A percentile compares a stretch with the other conserved stretches of the same genome.
phyloP scores from a whole-genome alignment of 2,329 filamentous ascomycete species.

The Didymella pinodella region DNA sequence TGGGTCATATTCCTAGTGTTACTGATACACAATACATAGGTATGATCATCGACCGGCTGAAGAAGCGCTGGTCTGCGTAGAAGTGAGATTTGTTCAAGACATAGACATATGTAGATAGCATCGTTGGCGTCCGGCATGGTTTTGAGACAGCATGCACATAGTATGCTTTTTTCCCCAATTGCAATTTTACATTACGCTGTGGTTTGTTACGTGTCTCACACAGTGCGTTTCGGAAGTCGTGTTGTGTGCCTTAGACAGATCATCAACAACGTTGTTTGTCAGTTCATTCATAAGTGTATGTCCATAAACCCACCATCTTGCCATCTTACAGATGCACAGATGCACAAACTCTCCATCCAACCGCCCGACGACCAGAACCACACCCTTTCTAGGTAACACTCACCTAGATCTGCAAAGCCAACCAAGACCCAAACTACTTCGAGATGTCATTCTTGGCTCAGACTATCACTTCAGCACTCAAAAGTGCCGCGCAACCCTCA shows the following conservation, averaged over 20 bases:
- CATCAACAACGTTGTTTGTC: background rate
- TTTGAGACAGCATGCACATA: background rate
- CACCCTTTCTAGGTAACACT: background rate
- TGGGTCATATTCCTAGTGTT: constrained; percentile 24
- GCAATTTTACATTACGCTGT: background rate
- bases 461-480: background rate
- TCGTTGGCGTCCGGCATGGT: background rate
- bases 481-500: background rate
- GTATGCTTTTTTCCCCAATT: background rate
- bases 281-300: background rate
- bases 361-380: background rate
- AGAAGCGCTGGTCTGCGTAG: constrained; percentile 21
- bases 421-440: background rate
- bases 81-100: too few species aligned
- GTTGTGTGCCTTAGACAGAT: background rate
- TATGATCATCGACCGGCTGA: constrained; percentile 28
- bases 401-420: background rate
- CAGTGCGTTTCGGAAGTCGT: background rate
- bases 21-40: constrained; percentile 25
- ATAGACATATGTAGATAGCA: constrained; percentile 2
- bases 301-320: background rate
- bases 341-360: background rate
- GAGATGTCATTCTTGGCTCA: background rate
- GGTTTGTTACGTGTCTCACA: background rate
- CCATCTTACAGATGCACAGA: background rate